Conservation (phyloP, 352 stramenopile genomes). For the Globisporangium parvum region DNA sequence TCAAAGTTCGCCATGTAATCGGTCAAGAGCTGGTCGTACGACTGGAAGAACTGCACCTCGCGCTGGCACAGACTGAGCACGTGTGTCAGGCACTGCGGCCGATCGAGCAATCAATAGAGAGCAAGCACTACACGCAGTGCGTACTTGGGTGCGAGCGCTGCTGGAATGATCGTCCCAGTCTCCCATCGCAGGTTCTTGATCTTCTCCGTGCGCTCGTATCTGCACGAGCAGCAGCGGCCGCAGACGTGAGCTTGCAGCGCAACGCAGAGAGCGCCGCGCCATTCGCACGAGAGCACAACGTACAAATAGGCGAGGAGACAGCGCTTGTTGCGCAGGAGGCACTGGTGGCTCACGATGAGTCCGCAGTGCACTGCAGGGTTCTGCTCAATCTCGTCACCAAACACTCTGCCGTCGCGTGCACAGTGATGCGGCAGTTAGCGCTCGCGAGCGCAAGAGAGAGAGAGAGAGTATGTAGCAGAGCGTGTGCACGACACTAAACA, state of each 20-base stretch:
- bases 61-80: constrained; percentile 59
- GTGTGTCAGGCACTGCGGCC: neutral
- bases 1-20: constrained; percentile 88
- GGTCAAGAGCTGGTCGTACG: constrained; percentile 88
- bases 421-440: neutral
- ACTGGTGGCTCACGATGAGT: constrained; percentile 87
- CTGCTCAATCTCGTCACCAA: constrained; percentile 55
- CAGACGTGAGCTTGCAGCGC: neutral
- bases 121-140: neutral
- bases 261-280: neutral
- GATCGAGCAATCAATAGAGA: neutral
- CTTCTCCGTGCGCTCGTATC: constrained; percentile 75
- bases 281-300: neutral
- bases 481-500: neutral
- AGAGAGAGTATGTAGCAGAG: neutral
- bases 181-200: constrained; percentile 90
- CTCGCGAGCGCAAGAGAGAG: constrained; percentile 3
- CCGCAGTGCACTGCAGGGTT: constrained; percentile 61
- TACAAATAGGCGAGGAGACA: constrained; percentile 86
- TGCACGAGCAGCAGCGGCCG: constrained; percentile 1
- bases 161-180: constrained; percentile 83
- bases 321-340: constrained; percentile 87
- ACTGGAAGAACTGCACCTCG: constrained; percentile 89
- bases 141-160: constrained; percentile 63
- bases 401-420: constrained; percentile 26